Conservation (phyloP, 2,329 filamentous ascomycete genomes). For the Bertia moriformis region DNA sequence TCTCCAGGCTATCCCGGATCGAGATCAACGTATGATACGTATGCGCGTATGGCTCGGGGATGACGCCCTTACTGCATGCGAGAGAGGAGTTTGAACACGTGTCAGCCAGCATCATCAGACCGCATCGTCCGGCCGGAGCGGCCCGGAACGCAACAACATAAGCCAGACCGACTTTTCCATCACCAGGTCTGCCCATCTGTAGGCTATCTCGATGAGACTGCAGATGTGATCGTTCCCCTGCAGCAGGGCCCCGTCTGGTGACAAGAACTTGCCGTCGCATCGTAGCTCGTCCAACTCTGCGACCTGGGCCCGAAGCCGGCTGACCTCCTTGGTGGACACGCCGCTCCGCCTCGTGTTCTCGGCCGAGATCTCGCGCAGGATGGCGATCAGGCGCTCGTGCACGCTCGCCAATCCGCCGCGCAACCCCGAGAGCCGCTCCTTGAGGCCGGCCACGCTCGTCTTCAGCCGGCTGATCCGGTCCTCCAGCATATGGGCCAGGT, state of each 20-base stretch:
- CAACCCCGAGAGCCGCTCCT: constrained; percentile 34
- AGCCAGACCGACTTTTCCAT: constrained; percentile 49
- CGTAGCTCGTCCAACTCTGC: constrained; percentile 60
- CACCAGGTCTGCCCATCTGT: constrained; percentile 69
- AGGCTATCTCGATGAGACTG: constrained; percentile 58
- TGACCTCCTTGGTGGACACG: constrained; percentile 75
- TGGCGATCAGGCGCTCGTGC: constrained; percentile 84
- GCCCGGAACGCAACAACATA: not conserved
- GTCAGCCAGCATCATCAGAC: too few relatives aligned
- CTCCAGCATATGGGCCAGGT: constrained; percentile 63
- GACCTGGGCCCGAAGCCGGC: constrained; percentile 65
- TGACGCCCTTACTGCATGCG: constrained; percentile 65
- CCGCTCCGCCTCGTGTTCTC: constrained; percentile 76
- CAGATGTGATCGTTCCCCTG: constrained; percentile 55
- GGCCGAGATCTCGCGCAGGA: constrained; percentile 71
- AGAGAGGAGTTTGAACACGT: constrained; percentile 7
- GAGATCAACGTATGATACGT: constrained; percentile 65
- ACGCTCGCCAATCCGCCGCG: constrained; percentile 56
- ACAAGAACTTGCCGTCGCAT: constrained; percentile 59
- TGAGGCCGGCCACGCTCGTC: constrained; percentile 49
- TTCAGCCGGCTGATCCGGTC: constrained; percentile 66
- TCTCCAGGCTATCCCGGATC: constrained; percentile 83
- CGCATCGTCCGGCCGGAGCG: constrained; percentile 2
- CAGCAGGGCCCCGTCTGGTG: constrained; percentile 47
- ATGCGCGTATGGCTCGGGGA: constrained; percentile 68